phyloP scores from a whole-genome alignment of 2,329 filamentous ascomycete species.

The Cladosporium sp. region DNA sequence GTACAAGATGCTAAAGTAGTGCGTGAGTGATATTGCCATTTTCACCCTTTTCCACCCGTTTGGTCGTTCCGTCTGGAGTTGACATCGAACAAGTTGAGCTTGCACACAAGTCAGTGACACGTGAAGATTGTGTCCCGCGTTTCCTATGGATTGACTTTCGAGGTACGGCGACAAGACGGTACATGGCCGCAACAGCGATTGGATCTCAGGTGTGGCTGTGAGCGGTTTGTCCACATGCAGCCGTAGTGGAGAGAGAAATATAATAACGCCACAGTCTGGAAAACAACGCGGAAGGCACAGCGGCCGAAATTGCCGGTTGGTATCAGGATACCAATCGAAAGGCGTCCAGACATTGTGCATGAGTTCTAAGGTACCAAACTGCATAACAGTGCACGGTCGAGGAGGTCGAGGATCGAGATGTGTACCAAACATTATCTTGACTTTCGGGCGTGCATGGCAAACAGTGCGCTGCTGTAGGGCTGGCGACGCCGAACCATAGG shows the following conservation, averaged over 20 bases:
- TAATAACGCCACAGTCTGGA: background rate
- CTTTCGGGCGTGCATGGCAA: slow-evolving; percentile 4
- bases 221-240: background rate
- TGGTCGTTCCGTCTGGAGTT: background rate
- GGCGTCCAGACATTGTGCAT: slow-evolving; percentile 2
- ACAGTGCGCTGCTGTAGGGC: slow-evolving; percentile 4
- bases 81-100: background rate
- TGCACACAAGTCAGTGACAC: background rate
- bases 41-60: background rate
- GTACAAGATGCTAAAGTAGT: background rate
- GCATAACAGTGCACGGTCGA: background rate
- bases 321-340: background rate
- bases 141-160: background rate
- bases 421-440: background rate
- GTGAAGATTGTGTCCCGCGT: slow-evolving; percentile 5
- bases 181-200: background rate
- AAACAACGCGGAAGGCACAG: background rate
- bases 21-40: background rate
- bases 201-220: background rate
- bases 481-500: slow-evolving; percentile 17
- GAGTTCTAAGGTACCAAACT: background rate
- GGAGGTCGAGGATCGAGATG: background rate
- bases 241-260: background rate
- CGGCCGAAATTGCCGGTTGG: slow-evolving; percentile 7
- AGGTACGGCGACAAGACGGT: background rate